A percentile compares a stretch with the other conserved stretches of the same genome.
phyloP scores from a whole-genome alignment of 2,329 filamentous ascomycete genomes.

The Cladophialophora chaetospira region DNA sequence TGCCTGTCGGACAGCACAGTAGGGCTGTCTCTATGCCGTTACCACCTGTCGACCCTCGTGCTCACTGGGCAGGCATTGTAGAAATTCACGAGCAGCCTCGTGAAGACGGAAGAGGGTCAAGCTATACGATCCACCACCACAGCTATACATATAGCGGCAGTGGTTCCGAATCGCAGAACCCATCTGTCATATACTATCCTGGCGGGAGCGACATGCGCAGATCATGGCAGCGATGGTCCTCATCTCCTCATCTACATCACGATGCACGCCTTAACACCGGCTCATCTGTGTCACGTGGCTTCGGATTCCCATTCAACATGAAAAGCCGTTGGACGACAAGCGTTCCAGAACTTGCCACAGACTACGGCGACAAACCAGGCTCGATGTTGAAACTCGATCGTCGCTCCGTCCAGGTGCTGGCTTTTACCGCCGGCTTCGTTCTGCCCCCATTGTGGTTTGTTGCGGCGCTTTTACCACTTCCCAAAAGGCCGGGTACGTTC shows the following conservation, averaged over 20 bases:
- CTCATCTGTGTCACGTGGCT: slow-evolving; percentile 28
- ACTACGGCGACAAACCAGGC: slow-evolving; percentile 47
- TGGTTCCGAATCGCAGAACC: slow-evolving; percentile 31
- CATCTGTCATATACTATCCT: slow-evolving; percentile 43
- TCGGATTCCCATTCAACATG: slow-evolving; percentile 36
- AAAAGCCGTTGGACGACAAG: slow-evolving; percentile 58
- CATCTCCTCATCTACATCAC: slow-evolving; percentile 69
- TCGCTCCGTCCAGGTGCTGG: slow-evolving; percentile 71
- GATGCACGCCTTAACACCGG: slow-evolving; percentile 57
- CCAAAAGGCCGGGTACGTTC: slow-evolving; percentile 56
- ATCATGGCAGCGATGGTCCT: slow-evolving; percentile 20
- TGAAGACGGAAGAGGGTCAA: slow-evolving; percentile 23
- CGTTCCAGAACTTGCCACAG: slow-evolving; percentile 66
- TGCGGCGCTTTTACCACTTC: slow-evolving; percentile 72
- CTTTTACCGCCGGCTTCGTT: slow-evolving; percentile 77
- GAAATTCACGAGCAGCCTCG: slow-evolving; percentile 25
- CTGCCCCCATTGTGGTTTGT: slow-evolving; percentile 80
- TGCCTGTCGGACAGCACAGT: slow-evolving; percentile 8
- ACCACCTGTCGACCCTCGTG: slow-evolving; percentile 47
- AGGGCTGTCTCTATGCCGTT: slow-evolving; percentile 32
- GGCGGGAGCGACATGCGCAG: not conserved
- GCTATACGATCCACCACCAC: slow-evolving; percentile 25
- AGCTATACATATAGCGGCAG: slow-evolving; percentile 50
- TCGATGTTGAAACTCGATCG: slow-evolving; percentile 54
- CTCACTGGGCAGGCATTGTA: slow-evolving; percentile 44